A percentile compares a stretch with the other conserved stretches of the same genome.
Conservation (phyloP, 805 yeast species). For the Metschnikowia cerradonensis region DNA sequence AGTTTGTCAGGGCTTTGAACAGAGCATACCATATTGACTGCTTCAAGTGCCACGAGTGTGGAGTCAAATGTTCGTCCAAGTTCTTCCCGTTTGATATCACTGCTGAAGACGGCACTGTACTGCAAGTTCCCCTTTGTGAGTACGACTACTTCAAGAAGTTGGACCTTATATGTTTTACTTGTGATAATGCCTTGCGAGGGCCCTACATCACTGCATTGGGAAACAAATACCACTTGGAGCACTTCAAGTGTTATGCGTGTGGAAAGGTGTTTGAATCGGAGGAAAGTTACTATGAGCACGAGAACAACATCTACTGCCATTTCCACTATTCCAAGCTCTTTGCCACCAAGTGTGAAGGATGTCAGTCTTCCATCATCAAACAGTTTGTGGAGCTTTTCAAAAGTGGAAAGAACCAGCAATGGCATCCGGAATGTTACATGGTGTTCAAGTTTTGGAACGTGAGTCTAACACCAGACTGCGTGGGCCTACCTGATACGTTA, state of each 20-base stretch:
- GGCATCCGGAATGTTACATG: conserved; percentile 99
- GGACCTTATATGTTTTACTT: conserved; percentile 79
- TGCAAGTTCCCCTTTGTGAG: conserved; percentile 69
- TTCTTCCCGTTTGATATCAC: conserved; percentile 73
- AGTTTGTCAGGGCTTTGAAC: conserved; percentile 80
- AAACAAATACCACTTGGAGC: conserved; percentile 88
- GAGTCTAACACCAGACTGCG: conserved; percentile 57
- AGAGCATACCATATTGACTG: conserved; percentile 82
- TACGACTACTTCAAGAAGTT: conserved; percentile 85
- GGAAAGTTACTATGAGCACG: conserved; percentile 88
- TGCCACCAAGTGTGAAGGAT: conserved; percentile 91
- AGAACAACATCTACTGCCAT: conserved; percentile 80
- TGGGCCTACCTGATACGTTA: conserved; percentile 38
- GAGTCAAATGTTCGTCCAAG: conserved; percentile 72
- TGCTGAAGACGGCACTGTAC: conserved; percentile 12
- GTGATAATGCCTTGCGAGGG: conserved; percentile 83
- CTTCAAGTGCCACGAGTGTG: conserved; percentile 83
- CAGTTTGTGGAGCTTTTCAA: conserved; percentile 90
- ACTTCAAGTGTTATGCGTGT: conserved; percentile 88
- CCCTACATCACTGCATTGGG: conserved; percentile 93
- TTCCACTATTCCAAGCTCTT: conserved; percentile 82
- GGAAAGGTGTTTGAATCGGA: conserved; percentile 82
- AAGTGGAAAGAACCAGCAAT: conserved; percentile 89
- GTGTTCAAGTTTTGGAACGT: conserved; percentile 97
- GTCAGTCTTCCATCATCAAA: conserved; percentile 83